Evolutionary conservation across 345 rosid genomes (phyloP).

Genomic region (Eucalyptus caleyi): DNA sequence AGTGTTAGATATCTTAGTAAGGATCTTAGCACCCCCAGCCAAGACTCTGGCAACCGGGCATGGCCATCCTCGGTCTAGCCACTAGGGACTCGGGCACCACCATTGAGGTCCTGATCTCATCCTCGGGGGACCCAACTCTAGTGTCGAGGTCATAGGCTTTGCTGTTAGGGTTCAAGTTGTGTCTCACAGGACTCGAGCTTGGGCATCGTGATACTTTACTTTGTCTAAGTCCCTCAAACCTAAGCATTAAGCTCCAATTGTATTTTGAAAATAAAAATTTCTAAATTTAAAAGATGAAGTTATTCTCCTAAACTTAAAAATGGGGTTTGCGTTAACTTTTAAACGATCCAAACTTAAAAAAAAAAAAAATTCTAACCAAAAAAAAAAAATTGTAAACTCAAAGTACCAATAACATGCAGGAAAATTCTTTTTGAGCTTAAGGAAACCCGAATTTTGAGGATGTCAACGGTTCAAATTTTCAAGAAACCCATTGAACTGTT

Average conservation of each 20-base stretch:
- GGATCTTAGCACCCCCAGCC: no score
- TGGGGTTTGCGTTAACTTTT: not conserved
- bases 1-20: no score
- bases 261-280: not conserved
- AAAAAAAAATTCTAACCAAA: not conserved
- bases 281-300: not conserved
- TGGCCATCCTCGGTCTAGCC: not conserved
- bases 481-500: not conserved
- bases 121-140: not conserved
- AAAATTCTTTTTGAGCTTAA: not conserved
- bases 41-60: accelerated
- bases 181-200: not conserved
- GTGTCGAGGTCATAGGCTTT: not conserved
- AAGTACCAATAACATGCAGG: no score
- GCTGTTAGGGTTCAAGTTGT: not conserved
- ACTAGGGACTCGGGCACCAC: not conserved
- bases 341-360: not conserved
- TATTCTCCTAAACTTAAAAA: not conserved
- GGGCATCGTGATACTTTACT: not conserved
- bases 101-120: not conserved
- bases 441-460: not conserved
- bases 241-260: not conserved
- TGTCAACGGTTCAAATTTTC: not conserved
- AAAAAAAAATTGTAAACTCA: no score
- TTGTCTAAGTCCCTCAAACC: not conserved